Evolutionary conservation across 2,329 filamentous ascomycete species (phyloP).

Genomic region (Penicillium sp.): DNA sequence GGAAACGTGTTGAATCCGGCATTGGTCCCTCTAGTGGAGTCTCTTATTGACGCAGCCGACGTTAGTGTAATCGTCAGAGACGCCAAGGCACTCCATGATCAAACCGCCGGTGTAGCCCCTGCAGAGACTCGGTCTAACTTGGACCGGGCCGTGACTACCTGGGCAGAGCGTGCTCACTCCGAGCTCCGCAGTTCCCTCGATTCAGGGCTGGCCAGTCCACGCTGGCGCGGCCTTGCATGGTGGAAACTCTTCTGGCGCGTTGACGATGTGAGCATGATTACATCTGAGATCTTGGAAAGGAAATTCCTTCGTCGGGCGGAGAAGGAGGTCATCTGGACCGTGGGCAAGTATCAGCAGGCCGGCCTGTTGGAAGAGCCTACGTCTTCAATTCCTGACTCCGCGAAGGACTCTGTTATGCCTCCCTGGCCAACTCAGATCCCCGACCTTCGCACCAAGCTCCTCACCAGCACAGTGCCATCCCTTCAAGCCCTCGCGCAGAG

Average conservation of each 20-base stretch:
- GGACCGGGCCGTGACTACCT: constrained; percentile 61
- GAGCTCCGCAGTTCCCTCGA: constrained; percentile 81
- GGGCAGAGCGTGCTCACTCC: constrained; percentile 77
- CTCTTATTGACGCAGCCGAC: constrained; percentile 56
- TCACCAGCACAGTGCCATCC: constrained; percentile 65
- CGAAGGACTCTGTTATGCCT: constrained; percentile 8
- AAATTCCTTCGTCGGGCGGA: constrained; percentile 78
- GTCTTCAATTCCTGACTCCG: constrained; percentile 5
- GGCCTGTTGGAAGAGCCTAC: constrained; percentile 48
- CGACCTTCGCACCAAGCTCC: constrained; percentile 65
- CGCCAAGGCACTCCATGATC: constrained; percentile 29
- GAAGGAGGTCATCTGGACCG: constrained; percentile 76
- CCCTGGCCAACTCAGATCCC: constrained; percentile 76
- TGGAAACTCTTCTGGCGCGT: constrained; percentile 96
- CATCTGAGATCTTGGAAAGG: constrained; percentile 72
- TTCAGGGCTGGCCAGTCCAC: constrained; percentile 69
- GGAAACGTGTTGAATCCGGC: constrained; percentile 62
- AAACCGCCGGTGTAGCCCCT: constrained; percentile 39
- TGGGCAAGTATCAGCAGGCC: constrained; percentile 70
- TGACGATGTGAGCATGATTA: constrained; percentile 84
- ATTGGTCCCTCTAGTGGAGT: constrained; percentile 65
- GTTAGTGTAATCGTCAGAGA: constrained; percentile 32
- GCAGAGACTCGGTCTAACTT: constrained; percentile 52
- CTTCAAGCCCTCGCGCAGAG: constrained; percentile 72
- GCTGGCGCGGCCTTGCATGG: constrained; percentile 82